Base-by-base conservation (phyloP, 352 stramenopile genomes). In the Phytopythium ostracodes region DNA sequence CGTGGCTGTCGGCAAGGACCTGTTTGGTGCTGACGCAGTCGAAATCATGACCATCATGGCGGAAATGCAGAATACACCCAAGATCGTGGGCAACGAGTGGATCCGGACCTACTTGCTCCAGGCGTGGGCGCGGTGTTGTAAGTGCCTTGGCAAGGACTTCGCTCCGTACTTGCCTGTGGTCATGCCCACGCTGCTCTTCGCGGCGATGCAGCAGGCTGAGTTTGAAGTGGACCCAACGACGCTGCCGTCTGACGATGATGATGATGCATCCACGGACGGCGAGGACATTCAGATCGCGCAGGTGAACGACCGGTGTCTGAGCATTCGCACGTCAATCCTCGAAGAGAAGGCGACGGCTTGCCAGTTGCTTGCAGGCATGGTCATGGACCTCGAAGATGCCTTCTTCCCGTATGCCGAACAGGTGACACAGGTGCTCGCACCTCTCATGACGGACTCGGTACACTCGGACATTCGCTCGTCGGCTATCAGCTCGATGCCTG, bases 391-490 rank as follows among this genome's bases (percentile, higher is more conserved):
- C n/a, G 76, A 93, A 49, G 86, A 90, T 25, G 79, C 79, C 12
- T 95, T 95, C 64, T 95, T 95, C 64, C 86, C 86, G 15, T 95
- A 93, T 60, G 86, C 84, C 0, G 84, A 95, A 68, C 86, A 95
- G 58, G 84, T 92, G 27, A 93, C 86, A 12, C 81, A 92, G 54
- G 79, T 95, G 36, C 72, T 95, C 17, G 83, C 82, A 31, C 86
- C 86, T 24, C 66, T 95, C 8, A 74, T 95, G 58, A 95, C 84
- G 17, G 86, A 95, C 65, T 91, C 78, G 18, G 83, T 95, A 42
- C 86, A 95, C 71, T 86, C 82, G 44, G 86, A 95, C 63, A 95
- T 95, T 52, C 84, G 86, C 50, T 66, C 80, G n/a, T 84, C 84
- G 22, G 79, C 86, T 14, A 89, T 95, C 71, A 72, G 74, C n/a